A percentile compares a stretch with the other conserved stretches of the same genome.
Evolutionary conservation across 1,284 basidiomycete species (phyloP).

Genomic region (Fomitopsis pinicola): DNA sequence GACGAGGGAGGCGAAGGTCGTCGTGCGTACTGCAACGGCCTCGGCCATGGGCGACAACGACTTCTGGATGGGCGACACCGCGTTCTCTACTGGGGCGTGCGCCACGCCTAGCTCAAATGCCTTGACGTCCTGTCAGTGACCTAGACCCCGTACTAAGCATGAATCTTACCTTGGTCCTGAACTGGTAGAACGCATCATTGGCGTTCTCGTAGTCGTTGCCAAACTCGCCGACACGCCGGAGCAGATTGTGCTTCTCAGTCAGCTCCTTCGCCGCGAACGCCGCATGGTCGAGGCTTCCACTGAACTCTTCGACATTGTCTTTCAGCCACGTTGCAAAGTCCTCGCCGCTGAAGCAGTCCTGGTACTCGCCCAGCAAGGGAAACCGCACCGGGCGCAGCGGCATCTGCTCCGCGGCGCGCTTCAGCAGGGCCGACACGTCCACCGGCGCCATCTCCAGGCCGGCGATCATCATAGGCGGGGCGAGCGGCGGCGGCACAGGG

Average conservation of each 20-base stretch:
- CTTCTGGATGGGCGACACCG: conserved; percentile 32
- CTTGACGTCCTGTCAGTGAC: conserved; percentile 26
- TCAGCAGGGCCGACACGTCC: conserved; percentile 64
- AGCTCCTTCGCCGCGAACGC: conserved; percentile 78
- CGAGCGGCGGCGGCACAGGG: conserved; percentile 35
- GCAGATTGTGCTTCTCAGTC: conserved; percentile 68
- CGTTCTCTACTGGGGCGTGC: conserved; percentile 25
- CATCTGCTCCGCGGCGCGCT: conserved; percentile 59
- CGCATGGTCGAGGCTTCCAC: conserved; percentile 70
- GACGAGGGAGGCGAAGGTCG: conserved; percentile 67
- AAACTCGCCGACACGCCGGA: conserved; percentile 76
- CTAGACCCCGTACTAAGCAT: background rate
- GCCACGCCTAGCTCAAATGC: conserved; percentile 55
- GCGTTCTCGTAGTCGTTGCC: conserved; percentile 74
- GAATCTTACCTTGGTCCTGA: conserved; percentile 60
- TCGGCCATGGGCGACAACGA: conserved; percentile 44
- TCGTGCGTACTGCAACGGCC: conserved; percentile 62
- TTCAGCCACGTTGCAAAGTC: conserved; percentile 77
- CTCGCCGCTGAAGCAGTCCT: conserved; percentile 79
- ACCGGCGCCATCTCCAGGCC: conserved; percentile 65
- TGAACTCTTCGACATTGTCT: conserved; percentile 64
- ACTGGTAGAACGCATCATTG: conserved; percentile 77
- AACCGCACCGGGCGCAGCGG: conserved; percentile 65
- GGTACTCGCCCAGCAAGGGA: conserved; percentile 85
- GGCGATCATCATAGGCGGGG: conserved; percentile 63